Evolutionary conservation across 2,329 filamentous ascomycete genomes (phyloP).

Genomic region (Xylaria arbuscula): DNA sequence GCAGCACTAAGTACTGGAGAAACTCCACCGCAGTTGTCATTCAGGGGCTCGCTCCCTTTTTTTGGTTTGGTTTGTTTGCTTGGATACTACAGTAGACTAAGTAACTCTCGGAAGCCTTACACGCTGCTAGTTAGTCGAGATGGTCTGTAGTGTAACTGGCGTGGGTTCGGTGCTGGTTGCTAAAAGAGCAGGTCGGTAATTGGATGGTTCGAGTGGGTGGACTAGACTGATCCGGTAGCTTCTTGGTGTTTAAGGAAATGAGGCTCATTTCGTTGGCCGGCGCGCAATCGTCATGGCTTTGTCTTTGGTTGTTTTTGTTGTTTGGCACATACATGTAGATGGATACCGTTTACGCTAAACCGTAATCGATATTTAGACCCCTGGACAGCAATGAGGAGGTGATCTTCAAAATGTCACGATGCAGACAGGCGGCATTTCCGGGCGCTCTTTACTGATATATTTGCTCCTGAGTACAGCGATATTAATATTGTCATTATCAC

Average conservation of each 20-base stretch:
- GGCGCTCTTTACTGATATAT: slow-evolving; percentile 6
- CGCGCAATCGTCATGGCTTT: slow-evolving; percentile 10
- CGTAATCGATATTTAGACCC: background rate
- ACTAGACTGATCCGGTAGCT: slow-evolving; percentile 35
- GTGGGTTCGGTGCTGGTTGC: background rate
- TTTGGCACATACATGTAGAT: slow-evolving; percentile 1
- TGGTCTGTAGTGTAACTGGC: background rate
- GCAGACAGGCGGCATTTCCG: slow-evolving; percentile 32
- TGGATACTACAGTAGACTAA: background rate
- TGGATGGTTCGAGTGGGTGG: slow-evolving; percentile 11
- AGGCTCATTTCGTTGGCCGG: slow-evolving; percentile 37
- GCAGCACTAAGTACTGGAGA: too few species aligned
- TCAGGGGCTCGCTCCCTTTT: slow-evolving; percentile 18
- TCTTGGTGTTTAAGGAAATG: slow-evolving; percentile 36
- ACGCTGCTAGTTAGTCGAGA: background rate
- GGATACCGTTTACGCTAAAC: background rate
- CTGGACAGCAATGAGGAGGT: background rate
- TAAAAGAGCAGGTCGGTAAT: slow-evolving; percentile 25
- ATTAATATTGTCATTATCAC: background rate
- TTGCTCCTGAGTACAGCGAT: too few species aligned
- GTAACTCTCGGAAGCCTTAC: background rate
- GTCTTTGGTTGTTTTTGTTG: slow-evolving; percentile 1
- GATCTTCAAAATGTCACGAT: slow-evolving; percentile 22
- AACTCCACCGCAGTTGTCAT: background rate
- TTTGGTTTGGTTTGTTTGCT: background rate